Conservation (phyloP, 2,329 filamentous ascomycete species). For the Massarina eburnea region DNA sequence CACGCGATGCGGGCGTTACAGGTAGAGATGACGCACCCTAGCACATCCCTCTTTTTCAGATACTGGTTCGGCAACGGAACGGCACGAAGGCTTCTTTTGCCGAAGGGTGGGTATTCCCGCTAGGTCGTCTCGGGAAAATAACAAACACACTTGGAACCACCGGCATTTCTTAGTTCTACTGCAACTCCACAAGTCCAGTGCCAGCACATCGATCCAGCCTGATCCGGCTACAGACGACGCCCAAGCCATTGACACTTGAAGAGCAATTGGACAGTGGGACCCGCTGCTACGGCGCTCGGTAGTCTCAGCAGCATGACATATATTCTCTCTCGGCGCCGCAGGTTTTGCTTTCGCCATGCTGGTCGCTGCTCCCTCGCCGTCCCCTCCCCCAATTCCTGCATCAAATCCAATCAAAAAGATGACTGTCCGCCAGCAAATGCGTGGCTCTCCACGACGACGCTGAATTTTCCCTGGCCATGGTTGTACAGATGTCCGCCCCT, state of each 20-base stretch:
- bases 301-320: conserved; percentile 31
- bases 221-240: conserved; percentile 22
- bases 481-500: conserved; percentile 22
- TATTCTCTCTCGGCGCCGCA: conserved; percentile 27
- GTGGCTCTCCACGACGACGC: conserved; percentile 27
- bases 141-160: conserved; percentile 31
- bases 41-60: conserved; percentile 5
- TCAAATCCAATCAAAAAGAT: conserved; percentile 30
- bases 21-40: conserved; percentile 12
- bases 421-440: conserved; percentile 31
- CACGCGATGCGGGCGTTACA: conserved; percentile 7
- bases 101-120: conserved; percentile 23
- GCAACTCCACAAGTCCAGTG: conserved; percentile 26
- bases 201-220: conserved; percentile 36
- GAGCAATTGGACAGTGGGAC: conserved; percentile 26
- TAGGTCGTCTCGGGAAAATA: conserved; percentile 22
- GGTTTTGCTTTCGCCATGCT: conserved; percentile 26
- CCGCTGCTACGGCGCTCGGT: conserved; percentile 23
- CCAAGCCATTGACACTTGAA: conserved; percentile 14
- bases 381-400: conserved; percentile 19
- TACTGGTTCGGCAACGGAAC: conserved; percentile 35
- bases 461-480: conserved; percentile 12
- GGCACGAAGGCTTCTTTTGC: conserved; percentile 22
- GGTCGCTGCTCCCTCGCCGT: conserved; percentile 25
- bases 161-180: conserved; percentile 30